A percentile compares a stretch with the other conserved stretches of the same genome.
Conservation (phyloP, 306 rosid genomes). For the Neltuma alba region DNA sequence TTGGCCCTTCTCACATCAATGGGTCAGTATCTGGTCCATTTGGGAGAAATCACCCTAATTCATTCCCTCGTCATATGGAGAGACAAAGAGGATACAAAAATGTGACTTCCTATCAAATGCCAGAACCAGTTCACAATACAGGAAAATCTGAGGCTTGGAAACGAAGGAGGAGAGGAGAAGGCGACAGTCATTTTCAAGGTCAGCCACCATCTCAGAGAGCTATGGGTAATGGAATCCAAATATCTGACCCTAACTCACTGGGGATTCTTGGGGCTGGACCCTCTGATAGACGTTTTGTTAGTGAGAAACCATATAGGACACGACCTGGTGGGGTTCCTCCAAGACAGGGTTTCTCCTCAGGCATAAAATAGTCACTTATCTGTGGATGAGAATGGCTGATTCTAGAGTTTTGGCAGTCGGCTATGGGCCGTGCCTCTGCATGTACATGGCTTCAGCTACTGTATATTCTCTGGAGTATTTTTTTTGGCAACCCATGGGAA, state of each 20-base stretch:
- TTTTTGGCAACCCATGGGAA: slow-evolving; percentile 68
- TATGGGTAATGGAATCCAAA: slow-evolving; percentile 53
- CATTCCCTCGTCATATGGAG: slow-evolving; percentile 53
- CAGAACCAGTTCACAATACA: slow-evolving; percentile 64
- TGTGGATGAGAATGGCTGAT: slow-evolving; percentile 45
- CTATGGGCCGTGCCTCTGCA: slow-evolving; percentile 44
- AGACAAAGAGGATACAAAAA: slow-evolving; percentile 69
- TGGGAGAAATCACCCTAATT: slow-evolving; percentile 49
- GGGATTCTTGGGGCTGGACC: slow-evolving; percentile 99
- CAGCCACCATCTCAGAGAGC: slow-evolving; percentile 68
- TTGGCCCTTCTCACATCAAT: slow-evolving; percentile 74
- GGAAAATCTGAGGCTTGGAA: slow-evolving; percentile 92
- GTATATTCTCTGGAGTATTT: slow-evolving; percentile 66
- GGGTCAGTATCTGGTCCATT: slow-evolving; percentile 65
- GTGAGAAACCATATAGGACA: slow-evolving; percentile 67
- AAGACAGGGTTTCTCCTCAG: slow-evolving; percentile 67
- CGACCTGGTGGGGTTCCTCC: slow-evolving; percentile 72
- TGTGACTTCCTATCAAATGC: slow-evolving; percentile 45
- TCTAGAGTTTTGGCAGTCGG: slow-evolving; percentile 42
- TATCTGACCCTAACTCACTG: slow-evolving; percentile 70
- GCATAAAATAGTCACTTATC: slow-evolving; percentile 47
- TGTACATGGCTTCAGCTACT: slow-evolving; percentile 52
- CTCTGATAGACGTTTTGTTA: slow-evolving; percentile 63
- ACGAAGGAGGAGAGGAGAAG: slow-evolving; percentile 77
- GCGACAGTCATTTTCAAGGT: slow-evolving; percentile 64